Conservation (phyloP, 2,329 filamentous ascomycete species). For the Xenoacremonium recifei region DNA sequence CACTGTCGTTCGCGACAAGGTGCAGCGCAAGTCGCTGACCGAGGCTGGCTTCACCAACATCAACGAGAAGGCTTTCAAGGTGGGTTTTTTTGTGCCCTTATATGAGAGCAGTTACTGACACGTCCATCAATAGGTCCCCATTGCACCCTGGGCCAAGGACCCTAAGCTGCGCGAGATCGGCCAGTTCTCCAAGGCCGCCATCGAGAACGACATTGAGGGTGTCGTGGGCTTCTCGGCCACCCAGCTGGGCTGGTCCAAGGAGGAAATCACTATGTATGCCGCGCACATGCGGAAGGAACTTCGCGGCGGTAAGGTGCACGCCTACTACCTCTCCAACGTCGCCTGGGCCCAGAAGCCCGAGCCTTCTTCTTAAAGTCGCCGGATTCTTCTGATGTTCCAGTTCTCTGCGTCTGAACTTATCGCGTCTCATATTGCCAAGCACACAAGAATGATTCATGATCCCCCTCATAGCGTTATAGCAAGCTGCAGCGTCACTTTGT, state of each 20-base stretch:
- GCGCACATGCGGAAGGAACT: background rate
- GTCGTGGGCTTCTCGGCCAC: background rate
- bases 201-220: background rate
- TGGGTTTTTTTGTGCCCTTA: background rate
- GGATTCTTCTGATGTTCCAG: background rate
- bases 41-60: slow-evolving; percentile 26
- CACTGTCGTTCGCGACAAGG: slow-evolving; percentile 27
- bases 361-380: too few relatives aligned
- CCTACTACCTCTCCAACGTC: background rate
- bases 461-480: too few relatives aligned
- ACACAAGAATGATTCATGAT: too few relatives aligned
- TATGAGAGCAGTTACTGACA: background rate
- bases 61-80: slow-evolving; percentile 29
- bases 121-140: background rate
- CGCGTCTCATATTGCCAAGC: too few relatives aligned
- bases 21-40: slow-evolving; percentile 30
- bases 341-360: background rate
- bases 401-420: background rate
- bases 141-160: background rate
- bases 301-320: background rate
- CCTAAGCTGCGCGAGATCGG: background rate
- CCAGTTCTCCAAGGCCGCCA: background rate
- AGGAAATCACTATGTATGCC: background rate
- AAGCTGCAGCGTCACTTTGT: too few relatives aligned
- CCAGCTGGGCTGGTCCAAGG: background rate